A percentile compares a stretch with the other conserved stretches of the same genome.
These are phyloP conservation scores for Colletotrichum sp. DNA, from an alignment of 2,329 filamentous ascomycete genomes.

Conservation along the genomic window DNA sequence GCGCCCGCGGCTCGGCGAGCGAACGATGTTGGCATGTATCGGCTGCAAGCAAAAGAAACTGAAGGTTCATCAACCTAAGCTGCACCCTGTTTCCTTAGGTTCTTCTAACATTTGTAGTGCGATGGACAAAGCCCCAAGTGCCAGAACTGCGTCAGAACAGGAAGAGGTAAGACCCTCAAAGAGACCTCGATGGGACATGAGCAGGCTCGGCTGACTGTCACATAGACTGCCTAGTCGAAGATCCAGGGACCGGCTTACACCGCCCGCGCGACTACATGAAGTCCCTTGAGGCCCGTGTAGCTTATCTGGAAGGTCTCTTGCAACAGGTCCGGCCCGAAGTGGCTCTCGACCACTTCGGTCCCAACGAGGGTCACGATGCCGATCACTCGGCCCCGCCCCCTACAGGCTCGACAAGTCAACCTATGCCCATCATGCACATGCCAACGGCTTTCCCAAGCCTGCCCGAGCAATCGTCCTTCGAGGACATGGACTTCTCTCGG, in stretches of 20 bases:
- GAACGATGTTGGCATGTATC: slow-evolving; percentile 29
- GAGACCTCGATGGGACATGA: background rate
- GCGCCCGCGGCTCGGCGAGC: slow-evolving; percentile 25
- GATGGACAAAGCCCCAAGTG: slow-evolving; percentile 29
- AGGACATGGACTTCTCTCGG: background rate
- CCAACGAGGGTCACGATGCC: background rate
- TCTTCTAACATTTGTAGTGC: slow-evolving; percentile 12
- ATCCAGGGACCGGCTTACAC: slow-evolving; percentile 37
- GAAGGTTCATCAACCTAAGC: slow-evolving; percentile 19
- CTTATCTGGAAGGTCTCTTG: slow-evolving; percentile 33
- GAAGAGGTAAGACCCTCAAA: background rate
- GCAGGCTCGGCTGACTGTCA: background rate
- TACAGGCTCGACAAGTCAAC: background rate
- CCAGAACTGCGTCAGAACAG: slow-evolving; percentile 28
- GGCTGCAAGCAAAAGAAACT: slow-evolving; percentile 30
- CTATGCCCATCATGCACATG: background rate
- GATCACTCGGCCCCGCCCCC: background rate
- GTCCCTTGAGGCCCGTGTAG: slow-evolving; percentile 30
- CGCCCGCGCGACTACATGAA: slow-evolving; percentile 37
- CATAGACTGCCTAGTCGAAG: slow-evolving; percentile 36
- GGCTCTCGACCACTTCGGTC: slow-evolving; percentile 23
- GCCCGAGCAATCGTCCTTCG: background rate
- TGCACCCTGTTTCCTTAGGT: rapidly evolving
- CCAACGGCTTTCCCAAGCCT: background rate
- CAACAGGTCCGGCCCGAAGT: slow-evolving; percentile 30